Evolutionary conservation across 2,329 filamentous ascomycete genomes (phyloP).

Genomic region (Lecanicillium sp.): DNA sequence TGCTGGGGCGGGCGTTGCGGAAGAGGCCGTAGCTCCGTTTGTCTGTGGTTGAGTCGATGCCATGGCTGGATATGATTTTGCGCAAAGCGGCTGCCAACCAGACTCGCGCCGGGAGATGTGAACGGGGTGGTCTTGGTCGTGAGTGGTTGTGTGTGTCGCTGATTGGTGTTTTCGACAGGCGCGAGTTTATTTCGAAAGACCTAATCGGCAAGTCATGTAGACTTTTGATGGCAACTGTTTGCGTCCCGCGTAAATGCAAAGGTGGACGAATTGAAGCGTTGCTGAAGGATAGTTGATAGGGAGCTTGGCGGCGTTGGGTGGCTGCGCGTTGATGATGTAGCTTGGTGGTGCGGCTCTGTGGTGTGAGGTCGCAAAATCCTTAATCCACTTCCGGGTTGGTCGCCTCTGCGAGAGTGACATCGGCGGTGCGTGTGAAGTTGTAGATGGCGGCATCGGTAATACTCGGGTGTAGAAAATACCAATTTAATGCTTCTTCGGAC

Average conservation of each 20-base stretch:
- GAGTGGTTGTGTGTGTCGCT: not conserved
- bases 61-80: not conserved
- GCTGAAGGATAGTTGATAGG: not conserved
- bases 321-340: not conserved
- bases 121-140: no score
- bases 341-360: not conserved
- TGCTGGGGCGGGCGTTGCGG: slow-evolving; percentile 6
- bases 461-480: no score
- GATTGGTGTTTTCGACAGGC: not conserved
- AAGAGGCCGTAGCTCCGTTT: slow-evolving; percentile 7
- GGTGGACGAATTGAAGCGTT: not conserved
- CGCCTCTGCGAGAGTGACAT: no score
- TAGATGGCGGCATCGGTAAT: no score
- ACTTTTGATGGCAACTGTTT: not conserved
- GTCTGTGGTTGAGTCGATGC: slow-evolving; percentile 2
- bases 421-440: no score
- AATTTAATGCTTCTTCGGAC: no score
- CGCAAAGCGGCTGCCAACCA: not conserved
- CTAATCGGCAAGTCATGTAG: no score
- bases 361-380: slow-evolving; percentile 5
- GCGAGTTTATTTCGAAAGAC: no score
- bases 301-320: not conserved
- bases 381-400: slow-evolving; percentile 7
- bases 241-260: no score
- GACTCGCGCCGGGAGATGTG: no score